Evolutionary conservation across 78 protist genomes (phyloP).

Genomic region (Dictyostelium purpureum): DNA sequence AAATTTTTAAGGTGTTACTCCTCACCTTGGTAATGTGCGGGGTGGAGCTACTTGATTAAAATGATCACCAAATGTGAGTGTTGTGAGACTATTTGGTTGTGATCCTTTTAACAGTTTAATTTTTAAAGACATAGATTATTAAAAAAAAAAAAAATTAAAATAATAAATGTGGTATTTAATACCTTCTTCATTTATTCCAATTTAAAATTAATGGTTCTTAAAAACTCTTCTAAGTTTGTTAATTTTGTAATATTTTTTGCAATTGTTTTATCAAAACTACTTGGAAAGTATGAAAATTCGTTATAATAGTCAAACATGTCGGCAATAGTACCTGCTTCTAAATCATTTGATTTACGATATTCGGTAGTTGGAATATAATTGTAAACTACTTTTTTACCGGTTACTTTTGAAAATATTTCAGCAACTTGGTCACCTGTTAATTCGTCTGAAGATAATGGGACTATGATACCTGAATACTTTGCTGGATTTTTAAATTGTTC

Average conservation of each 20-base stretch:
- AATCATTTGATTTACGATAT: not conserved
- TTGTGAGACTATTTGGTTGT: no score
- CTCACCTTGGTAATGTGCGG: no score
- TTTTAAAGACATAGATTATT: no score
- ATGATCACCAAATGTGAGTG: no score
- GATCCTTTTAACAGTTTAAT: no score
- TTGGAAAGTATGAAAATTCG: not conserved
- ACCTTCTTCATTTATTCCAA: not conserved
- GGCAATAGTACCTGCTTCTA: not conserved
- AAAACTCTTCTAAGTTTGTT: not conserved
- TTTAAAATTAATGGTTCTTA: not conserved
- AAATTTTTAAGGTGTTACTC: no score
- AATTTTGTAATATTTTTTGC: not conserved
- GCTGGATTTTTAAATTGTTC: not conserved
- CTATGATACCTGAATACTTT: not conserved
- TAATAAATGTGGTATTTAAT: no score
- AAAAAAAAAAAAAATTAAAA: no score
- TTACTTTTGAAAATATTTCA: not conserved
- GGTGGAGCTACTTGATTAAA: no score
- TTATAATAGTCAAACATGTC: not conserved
- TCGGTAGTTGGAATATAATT: not conserved
- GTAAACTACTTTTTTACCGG: not conserved
- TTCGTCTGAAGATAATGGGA: not conserved
- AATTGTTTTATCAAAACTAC: not conserved
- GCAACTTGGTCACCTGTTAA: not conserved